Base-by-base conservation (phyloP, 169 alveolate genomes). In the Cyclospora cayetanensis region DNA sequence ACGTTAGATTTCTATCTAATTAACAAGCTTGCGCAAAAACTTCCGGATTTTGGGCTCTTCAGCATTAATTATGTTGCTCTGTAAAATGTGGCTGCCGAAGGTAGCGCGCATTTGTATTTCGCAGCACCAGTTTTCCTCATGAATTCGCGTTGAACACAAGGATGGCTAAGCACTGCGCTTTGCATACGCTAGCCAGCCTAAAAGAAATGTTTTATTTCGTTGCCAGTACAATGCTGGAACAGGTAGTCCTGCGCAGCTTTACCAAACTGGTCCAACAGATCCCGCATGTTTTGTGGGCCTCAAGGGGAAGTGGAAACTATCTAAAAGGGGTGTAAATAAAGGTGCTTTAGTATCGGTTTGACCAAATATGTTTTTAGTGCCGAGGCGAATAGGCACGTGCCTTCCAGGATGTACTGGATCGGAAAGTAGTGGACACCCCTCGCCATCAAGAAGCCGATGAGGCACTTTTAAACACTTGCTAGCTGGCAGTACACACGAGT, bases 401-500 rank as follows among this genome's bases (percentile, higher is more conserved):
- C 52, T 76, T 22, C 27, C 52, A 80, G 87, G 87, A n/a, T 29
- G 29, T 46, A 5, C 52, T 50, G 46, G 74, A 80, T 37, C 55
- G 52, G 20, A 31, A 80, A 4, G 74, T 74, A 20, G 89, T 74
- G 29, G 89, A 80, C 46, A 80, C 20, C 4, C 76, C 89, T 5
- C 74, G 46, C 27, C 76, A 52, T 27, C 53, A 46, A 52, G 89
- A 70, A 18, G 89, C 89, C 22, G 4, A 22, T 34, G 42, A 50
- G 89, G 89, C 76, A 18, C 52, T 39, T 52, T 70, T 74, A 25
- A 34, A 65, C 34, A 80, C 52, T 29, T 80, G 89, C 31, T 74
- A 80, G 74, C 89, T 50, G 39, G 53, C 52, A 22, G 74, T 80
- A 31, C 76, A 80, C 76, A 50, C 89, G 41, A 74, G 89, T 46